Conservation (phyloP, 129 eudicot species). For the Flaveria sonorensis region DNA sequence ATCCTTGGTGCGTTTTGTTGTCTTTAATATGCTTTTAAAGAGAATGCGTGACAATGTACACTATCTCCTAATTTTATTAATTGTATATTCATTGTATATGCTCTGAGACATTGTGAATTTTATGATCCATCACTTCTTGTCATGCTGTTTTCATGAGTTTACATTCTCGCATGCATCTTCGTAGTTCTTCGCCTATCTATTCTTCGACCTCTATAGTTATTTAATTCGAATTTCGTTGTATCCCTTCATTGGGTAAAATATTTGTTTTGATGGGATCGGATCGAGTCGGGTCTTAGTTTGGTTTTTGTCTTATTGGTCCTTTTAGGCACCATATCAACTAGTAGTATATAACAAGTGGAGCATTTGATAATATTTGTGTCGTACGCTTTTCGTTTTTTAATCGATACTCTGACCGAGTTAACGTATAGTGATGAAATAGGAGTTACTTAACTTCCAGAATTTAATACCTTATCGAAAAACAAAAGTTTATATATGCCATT, state of each 20-base stretch:
- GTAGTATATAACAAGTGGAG: not conserved
- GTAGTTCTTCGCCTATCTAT: not conserved
- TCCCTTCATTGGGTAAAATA: no score
- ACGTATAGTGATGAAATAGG: not conserved
- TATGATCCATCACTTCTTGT: not conserved
- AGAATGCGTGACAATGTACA: no score
- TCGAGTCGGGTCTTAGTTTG: not conserved
- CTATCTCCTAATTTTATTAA: no score
- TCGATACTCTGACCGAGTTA: not conserved
- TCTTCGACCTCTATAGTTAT: not conserved
- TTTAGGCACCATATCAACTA: not conserved
- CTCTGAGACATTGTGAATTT: no score
- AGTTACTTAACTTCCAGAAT: not conserved
- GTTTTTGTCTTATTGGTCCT: not conserved
- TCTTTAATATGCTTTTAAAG: no score
- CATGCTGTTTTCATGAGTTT: no score
- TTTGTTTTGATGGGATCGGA: not conserved
- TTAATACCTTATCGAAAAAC: not conserved
- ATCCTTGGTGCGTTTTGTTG: no score
- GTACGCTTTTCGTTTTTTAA: slow-evolving; percentile 1
- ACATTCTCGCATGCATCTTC: no score
- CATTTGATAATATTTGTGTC: not conserved
- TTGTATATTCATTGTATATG: no score
- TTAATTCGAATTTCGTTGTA: no score
- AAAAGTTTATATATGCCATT: not conserved